phyloP scores from a whole-genome alignment of 2,329 filamentous ascomycete species.

The Ophiocordyceps camponoti-saundersi region DNA sequence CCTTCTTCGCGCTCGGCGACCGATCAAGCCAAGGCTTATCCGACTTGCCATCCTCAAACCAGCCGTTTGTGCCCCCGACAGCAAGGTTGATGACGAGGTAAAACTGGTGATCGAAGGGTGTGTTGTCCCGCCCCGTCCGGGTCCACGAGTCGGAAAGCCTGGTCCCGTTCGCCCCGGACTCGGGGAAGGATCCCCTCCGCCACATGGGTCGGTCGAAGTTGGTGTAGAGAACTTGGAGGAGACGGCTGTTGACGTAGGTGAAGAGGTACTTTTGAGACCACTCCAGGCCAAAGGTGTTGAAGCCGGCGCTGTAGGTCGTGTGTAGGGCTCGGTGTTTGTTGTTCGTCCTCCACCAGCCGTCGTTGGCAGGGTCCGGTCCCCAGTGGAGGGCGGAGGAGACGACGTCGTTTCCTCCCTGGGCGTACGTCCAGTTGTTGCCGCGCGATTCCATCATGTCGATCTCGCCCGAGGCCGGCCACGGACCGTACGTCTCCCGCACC shows the following conservation, averaged over 20 bases:
- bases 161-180: constrained; percentile 47
- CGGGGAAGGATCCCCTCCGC: constrained; percentile 50
- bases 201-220: constrained; percentile 55
- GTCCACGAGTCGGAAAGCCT: constrained; percentile 47
- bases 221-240: constrained; percentile 66
- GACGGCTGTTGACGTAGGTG: constrained; percentile 66
- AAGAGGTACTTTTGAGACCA: constrained; percentile 83
- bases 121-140: constrained; percentile 38
- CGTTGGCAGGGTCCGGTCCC: constrained; percentile 54
- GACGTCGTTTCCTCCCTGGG: constrained; percentile 66
- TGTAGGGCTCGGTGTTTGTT: constrained; percentile 59
- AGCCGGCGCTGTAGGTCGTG: constrained; percentile 51
- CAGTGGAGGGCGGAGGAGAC: constrained; percentile 67
- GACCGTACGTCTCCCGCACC: constrained; percentile 51
- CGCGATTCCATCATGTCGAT: constrained; percentile 72
- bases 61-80: constrained; percentile 65
- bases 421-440: constrained; percentile 66
- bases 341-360: constrained; percentile 74
- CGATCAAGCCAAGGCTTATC: constrained; percentile 68
- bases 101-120: constrained; percentile 62
- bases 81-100: constrained; percentile 63
- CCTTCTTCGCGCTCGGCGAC: constrained; percentile 47
- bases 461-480: constrained; percentile 66
- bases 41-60: constrained; percentile 58
- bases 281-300: constrained; percentile 68